Evolutionary conservation across 148 eudicot genomes (phyloP).

Genomic region (Silene uniflora): DNA sequence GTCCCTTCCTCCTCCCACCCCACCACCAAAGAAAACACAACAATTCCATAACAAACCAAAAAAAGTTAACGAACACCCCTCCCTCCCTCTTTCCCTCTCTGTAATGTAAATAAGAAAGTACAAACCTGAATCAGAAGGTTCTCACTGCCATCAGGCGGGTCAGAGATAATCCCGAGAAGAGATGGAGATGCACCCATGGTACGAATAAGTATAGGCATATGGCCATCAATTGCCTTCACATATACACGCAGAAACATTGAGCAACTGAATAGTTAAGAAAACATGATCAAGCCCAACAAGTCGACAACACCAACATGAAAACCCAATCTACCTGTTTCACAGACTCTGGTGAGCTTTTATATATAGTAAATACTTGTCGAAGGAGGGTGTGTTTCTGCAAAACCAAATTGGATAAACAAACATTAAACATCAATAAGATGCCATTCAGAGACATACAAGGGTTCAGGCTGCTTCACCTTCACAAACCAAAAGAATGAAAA

Average conservation of each 20-base stretch:
- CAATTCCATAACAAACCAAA: not conserved
- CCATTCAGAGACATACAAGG: not conserved
- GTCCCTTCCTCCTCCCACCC: not conserved
- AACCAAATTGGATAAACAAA: slow-evolving; percentile 12
- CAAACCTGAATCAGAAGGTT: slow-evolving; percentile 71
- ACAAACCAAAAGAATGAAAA: slow-evolving; percentile 4
- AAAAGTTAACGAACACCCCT: not conserved
- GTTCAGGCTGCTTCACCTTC: not conserved
- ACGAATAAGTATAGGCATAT: slow-evolving; percentile 86
- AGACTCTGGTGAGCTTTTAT: slow-evolving; percentile 48
- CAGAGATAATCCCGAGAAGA: slow-evolving; percentile 74
- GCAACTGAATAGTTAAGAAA: not conserved
- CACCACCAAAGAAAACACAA: not conserved
- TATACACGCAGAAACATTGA: not conserved
- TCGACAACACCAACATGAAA: slow-evolving; percentile 5
- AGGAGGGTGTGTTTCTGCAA: slow-evolving; percentile 91
- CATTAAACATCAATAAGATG: not conserved
- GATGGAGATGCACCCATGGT: slow-evolving; percentile 84
- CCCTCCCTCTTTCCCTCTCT: not conserved
- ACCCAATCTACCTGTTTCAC: slow-evolving; percentile 64
- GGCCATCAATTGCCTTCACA: slow-evolving; percentile 72
- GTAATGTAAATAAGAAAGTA: not conserved
- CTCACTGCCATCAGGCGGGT: slow-evolving; percentile 80
- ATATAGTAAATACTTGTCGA: slow-evolving; percentile 66
- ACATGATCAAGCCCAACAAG: not conserved